These are phyloP conservation scores for Neonectria sp. DNA, from an alignment of 2,329 filamentous ascomycete species.

Conservation along the genomic window DNA sequence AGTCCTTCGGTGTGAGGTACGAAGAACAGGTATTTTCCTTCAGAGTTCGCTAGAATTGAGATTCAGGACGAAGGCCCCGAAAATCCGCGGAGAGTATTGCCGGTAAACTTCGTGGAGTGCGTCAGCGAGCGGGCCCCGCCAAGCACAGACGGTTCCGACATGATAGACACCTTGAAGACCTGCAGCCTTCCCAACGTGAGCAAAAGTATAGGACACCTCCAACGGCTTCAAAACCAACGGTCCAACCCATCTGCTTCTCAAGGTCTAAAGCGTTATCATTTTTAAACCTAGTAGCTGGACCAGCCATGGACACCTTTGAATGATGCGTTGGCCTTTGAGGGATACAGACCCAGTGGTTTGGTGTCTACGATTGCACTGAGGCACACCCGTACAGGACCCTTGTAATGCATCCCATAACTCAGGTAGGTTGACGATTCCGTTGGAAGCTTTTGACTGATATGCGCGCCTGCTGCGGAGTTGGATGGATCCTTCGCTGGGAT, in stretches of 20 bases:
- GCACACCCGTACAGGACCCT: neutral
- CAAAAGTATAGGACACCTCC: neutral
- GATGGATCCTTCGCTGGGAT: constrained; percentile 32
- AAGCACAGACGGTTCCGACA: neutral
- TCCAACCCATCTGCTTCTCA: neutral
- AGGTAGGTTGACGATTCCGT: neutral
- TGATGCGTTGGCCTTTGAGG: neutral
- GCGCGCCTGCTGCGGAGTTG: constrained; percentile 20
- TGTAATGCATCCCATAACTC: no score
- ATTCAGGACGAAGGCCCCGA: neutral
- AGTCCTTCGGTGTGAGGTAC: neutral
- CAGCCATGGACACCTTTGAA: no score
- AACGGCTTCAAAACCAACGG: neutral
- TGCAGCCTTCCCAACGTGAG: neutral
- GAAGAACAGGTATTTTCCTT: neutral
- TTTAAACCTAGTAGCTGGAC: neutral
- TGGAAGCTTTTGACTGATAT: constrained; percentile 10
- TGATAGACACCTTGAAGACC: neutral
- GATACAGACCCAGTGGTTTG: neutral
- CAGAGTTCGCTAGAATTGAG: neutral
- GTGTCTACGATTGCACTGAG: no score
- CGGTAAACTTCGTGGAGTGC: neutral
- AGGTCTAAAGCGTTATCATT: neutral
- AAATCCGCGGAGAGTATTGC: neutral
- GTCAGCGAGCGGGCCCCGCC: neutral